Base-by-base conservation (phyloP, 2,329 filamentous ascomycete species). In the Aspergillus quadrilineatus region DNA sequence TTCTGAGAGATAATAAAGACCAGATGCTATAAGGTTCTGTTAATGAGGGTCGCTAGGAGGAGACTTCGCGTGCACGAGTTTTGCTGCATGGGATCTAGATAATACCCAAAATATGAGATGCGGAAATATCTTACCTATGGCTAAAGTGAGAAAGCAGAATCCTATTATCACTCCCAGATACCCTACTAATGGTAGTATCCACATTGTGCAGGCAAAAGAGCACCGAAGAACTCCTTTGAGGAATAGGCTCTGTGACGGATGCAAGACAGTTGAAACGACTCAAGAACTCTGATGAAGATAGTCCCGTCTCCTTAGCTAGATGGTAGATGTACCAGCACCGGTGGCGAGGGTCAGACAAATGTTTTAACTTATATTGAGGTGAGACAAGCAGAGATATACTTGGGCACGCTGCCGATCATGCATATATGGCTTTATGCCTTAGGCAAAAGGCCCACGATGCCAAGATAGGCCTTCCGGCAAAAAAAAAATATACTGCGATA, bases 1-100 rank as follows among this genome's bases (percentile, higher is more conserved):
- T 75, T 99, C 94, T 26, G 93, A 97, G 53, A 99, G 88, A 74
- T 99, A 99, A 79, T 99, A 99, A 28, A 99, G 86, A 37, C 94
- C 94, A n/a, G 92, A 97, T 39, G 94, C 94, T 90, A 68, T 47
- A 59, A 45, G 32, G 6, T 36, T 46, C 30, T n/a, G 50, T 62
- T 56, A 46, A 50, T 52, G 58, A 57, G 30, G 30, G 17, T 29
- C 30, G 26, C 22, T 8, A 29, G 28, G 30, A 45, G 6, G 8
- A 26, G 28, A 29, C n/a, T 12, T 30, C 26, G n/a, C n/a, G 26
- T 41, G 41, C 8, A 29, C 22, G 14, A 14, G 4, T 28, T 14
- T 29, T 10, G 15, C 12, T 14, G 26, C 42, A n/a, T 26, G 9
- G 42, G 32, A 7, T 17, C 14, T 45, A 3, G 22, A n/a, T 37